Evolutionary conservation across 768 basidiomycete genomes (phyloP).

Genomic region (Tricholoma sp.): DNA sequence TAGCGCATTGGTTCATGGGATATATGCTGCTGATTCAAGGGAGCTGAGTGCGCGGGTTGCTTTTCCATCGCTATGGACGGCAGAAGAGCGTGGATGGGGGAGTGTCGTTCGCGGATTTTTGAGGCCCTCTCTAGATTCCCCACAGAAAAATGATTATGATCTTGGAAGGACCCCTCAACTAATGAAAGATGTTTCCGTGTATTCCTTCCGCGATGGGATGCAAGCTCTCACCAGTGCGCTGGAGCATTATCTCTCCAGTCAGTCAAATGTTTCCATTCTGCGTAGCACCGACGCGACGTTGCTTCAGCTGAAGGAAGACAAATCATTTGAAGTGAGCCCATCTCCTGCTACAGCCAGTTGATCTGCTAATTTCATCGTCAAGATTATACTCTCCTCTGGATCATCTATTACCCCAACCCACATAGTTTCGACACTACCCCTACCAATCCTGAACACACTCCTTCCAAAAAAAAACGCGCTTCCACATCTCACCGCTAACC

Average conservation of each 20-base stretch:
- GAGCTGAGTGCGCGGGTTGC: conserved; percentile 70
- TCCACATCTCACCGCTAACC: conserved; percentile 67
- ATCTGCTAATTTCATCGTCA: neutral
- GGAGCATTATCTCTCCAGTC: conserved; percentile 35
- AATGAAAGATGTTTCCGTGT: conserved; percentile 67
- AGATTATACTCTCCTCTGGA: conserved; percentile 12
- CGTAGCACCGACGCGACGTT: conserved; percentile 33
- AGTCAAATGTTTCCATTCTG: conserved; percentile 56
- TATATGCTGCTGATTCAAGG: conserved; percentile 86
- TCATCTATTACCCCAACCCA: conserved; percentile 44
- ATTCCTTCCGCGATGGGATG: conserved; percentile 78
- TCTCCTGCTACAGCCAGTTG: conserved; percentile 3
- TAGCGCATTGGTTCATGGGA: conserved; percentile 84
- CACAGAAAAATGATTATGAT: conserved; percentile 29
- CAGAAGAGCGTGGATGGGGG: conserved; percentile 63
- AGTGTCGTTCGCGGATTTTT: conserved; percentile 64
- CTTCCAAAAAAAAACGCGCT: conserved; percentile 37
- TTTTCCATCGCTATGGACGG: conserved; percentile 69
- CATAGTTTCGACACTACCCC: conserved; percentile 73
- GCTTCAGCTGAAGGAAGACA: conserved; percentile 28
- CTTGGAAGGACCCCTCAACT: conserved; percentile 41
- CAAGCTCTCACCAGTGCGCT: conserved; percentile 59
- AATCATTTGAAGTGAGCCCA: conserved; percentile 41
- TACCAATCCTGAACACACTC: conserved; percentile 44
- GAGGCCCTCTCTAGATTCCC: neutral